Evolutionary conservation across 495 filamentous ascomycete species (phyloP).

Genomic region (Trichoderma reesei): DNA sequence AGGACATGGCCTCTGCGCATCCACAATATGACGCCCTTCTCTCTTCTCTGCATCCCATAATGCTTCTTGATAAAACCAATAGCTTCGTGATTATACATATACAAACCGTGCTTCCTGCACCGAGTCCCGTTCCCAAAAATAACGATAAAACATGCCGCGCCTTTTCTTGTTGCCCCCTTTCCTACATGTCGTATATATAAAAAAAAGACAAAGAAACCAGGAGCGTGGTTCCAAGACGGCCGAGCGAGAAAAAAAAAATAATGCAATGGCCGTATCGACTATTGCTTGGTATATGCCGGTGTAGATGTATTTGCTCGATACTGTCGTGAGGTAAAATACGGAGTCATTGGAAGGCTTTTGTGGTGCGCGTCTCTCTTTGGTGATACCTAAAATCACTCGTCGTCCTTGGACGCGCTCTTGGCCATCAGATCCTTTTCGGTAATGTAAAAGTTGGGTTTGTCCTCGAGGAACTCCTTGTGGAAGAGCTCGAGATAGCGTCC

Average conservation of each 20-base stretch:
- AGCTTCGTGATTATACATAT: not conserved
- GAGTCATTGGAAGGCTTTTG: not conserved
- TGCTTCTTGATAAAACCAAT: not conserved
- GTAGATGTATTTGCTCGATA: not conserved
- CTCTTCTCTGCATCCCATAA: not conserved
- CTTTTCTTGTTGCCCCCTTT: not conserved
- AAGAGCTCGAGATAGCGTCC: slow-evolving; percentile 8
- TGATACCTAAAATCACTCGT: too few species aligned
- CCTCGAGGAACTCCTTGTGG: slow-evolving; percentile 9
- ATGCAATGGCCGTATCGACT: not conserved
- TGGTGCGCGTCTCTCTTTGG: too few species aligned
- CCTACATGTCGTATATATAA: not conserved
- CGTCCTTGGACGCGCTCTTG: not conserved
- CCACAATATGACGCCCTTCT: too few species aligned
- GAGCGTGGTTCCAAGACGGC: not conserved
- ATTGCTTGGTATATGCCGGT: not conserved
- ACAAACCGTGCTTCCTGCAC: not conserved
- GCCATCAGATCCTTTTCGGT: slow-evolving; percentile 11
- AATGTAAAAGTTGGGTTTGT: slow-evolving; percentile 5
- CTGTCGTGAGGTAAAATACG: not conserved
- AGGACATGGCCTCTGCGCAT: too few species aligned
- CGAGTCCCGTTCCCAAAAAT: not conserved
- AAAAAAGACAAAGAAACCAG: not conserved
- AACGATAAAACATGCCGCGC: not conserved
- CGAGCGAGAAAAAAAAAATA: not conserved